Base-by-base conservation (phyloP, 805 yeast genomes). In the Saccharomyces eubayanus region DNA sequence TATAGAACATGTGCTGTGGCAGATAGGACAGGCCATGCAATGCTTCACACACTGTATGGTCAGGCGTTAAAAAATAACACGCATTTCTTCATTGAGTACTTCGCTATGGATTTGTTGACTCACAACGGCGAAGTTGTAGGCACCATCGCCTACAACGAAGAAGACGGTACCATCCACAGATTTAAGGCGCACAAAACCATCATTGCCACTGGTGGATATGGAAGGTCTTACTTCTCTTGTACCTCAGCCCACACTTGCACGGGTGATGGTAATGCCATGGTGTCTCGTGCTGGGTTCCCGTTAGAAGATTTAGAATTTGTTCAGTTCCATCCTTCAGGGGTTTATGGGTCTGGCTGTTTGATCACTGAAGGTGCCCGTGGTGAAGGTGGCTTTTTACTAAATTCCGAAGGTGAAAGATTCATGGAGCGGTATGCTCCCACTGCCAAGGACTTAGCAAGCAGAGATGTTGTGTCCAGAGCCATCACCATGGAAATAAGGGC, bases 321-420 rank as follows among this genome's bases (percentile, higher is more conserved):
- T 58, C 99, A 92, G 77, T 92, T 92, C 89, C 99, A 92, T 75
- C 99, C 99, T 53, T 90, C 98, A 28, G 99, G 99, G 82, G 94
- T 92, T 74, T 92, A 92, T 74, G 99, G 99, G 56, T 89, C 98
- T 45, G 99, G 99, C 61, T 94, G 98, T 80, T 78, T 92, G 78
- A 94, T 94, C 73, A 94, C 99, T 54, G 99, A 94, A 77, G 99
- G 99, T 78, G 96, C 97, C 62, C 87, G 99, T 80, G 99, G 99
- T 82, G 99, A 94, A 80, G 99, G 99, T 83, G 99, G 99, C 60
- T 94, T 82, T 82, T 79, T 92, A 72, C 80, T 92, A 60, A 92
- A 92, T 82, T 82, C 90, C 62, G 96, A 94, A 77, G 99, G 99
- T 81, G 99, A 92, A 79, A 85, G 99, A 75, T 92, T 92, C 75